Conservation (phyloP, 192 early-diverging fungal species). For the Coemansia sp. region DNA sequence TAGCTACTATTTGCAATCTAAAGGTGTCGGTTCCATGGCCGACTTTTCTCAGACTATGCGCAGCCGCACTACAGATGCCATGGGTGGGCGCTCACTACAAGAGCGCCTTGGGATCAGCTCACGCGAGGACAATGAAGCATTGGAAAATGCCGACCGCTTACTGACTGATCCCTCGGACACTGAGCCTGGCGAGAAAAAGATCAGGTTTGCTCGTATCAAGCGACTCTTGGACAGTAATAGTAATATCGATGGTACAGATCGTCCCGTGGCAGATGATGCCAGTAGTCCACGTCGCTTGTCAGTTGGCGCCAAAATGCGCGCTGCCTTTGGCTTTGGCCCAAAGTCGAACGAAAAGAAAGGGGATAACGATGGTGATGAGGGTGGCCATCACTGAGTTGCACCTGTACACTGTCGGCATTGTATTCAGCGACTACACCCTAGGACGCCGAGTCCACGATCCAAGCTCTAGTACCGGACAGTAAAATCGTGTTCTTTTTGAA, state of each 20-base stretch:
- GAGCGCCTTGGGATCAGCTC: constrained; percentile 15
- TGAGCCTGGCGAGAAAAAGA: constrained; percentile 25
- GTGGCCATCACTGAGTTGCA: background rate
- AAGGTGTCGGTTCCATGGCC: constrained; percentile 12
- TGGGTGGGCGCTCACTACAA: constrained; percentile 15
- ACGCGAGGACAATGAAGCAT: constrained; percentile 14
- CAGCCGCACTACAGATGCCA: background rate
- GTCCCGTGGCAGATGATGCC: background rate
- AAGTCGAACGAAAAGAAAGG: background rate
- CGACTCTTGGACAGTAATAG: constrained; percentile 13
- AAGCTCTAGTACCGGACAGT: too few species aligned
- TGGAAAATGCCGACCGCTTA: constrained; percentile 21
- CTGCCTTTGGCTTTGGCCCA: constrained; percentile 25
- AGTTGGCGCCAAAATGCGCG: constrained; percentile 39
- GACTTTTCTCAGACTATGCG: constrained; percentile 23
- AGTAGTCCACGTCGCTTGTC: constrained; percentile 14
- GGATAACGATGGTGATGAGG: background rate
- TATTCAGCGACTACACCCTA: background rate
- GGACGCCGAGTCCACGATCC: constrained; percentile 25
- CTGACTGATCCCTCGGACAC: constrained; percentile 17
- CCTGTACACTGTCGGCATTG: background rate
- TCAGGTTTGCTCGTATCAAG: constrained; percentile 32
- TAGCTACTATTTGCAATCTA: constrained; percentile 39
- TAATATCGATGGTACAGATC: background rate
- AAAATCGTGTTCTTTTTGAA: too few species aligned